Evolutionary conservation across 2,329 filamentous ascomycete genomes (phyloP).

Genomic region (Fusarium metavorans): DNA sequence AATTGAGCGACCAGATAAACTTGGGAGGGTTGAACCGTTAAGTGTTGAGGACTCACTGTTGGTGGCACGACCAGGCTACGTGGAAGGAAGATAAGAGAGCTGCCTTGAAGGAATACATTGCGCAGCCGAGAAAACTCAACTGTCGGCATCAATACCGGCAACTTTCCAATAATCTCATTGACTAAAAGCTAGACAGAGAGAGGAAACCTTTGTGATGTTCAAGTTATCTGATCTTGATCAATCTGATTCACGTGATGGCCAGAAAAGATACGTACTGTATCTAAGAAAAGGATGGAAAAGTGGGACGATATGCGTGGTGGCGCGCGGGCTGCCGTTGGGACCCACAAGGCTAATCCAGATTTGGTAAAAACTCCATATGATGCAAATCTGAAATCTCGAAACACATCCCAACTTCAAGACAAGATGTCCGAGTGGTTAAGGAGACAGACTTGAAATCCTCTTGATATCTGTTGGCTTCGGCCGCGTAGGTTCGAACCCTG

Average conservation of each 20-base stretch:
- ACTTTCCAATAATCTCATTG: no score
- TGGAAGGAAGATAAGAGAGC: no score
- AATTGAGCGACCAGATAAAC: no score
- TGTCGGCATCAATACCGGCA: no score
- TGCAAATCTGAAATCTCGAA: not conserved
- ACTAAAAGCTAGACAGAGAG: no score
- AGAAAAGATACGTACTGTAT: not conserved
- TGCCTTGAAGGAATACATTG: no score
- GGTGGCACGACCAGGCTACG: no score
- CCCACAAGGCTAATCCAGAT: not conserved
- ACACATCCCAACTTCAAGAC: not conserved
- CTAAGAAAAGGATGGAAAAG: not conserved
- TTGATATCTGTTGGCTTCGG: conserved; percentile 11
- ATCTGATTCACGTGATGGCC: not conserved
- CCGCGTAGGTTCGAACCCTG: conserved; percentile 20
- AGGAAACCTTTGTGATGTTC: not conserved
- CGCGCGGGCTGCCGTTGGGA: not conserved
- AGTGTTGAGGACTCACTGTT: no score
- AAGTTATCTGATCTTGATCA: not conserved
- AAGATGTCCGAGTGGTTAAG: conserved; percentile 25
- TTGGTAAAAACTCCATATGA: not conserved
- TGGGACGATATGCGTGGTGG: not conserved
- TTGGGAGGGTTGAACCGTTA: no score
- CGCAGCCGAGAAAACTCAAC: no score
- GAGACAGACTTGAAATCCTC: conserved; percentile 13